A percentile compares a stretch with the other conserved stretches of the same genome.
Evolutionary conservation across 345 rosid species (phyloP).

Genomic region (Euclidium syriacum): DNA sequence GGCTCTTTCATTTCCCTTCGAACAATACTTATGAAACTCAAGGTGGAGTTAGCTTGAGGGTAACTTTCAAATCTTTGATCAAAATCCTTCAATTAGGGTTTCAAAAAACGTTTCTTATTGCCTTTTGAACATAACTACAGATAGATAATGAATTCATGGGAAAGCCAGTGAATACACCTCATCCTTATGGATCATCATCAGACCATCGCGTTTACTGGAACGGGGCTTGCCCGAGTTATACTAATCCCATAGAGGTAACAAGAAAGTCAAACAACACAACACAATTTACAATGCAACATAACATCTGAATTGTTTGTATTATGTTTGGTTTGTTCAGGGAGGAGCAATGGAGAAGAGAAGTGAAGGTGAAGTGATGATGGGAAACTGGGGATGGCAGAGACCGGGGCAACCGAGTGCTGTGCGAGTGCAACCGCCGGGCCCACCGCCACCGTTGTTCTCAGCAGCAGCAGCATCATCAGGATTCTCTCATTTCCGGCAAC

Average conservation of each 20-base stretch:
- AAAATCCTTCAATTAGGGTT: neutral
- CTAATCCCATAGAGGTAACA: conserved; percentile 22
- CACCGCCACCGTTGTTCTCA: conserved; percentile 21
- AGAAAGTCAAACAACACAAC: neutral
- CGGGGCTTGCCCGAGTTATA: conserved; percentile 25
- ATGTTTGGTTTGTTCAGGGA: conserved; percentile 8
- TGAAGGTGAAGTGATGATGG: conserved; percentile 25
- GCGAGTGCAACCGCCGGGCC: conserved; percentile 18
- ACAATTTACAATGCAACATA: neutral
- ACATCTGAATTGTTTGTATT: neutral
- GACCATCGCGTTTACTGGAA: conserved; percentile 28
- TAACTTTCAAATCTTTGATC: neutral
- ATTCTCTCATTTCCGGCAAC: conserved; percentile 37
- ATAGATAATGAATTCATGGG: conserved; percentile 24
- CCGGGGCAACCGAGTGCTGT: conserved; percentile 16
- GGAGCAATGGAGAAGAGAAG: conserved; percentile 23
- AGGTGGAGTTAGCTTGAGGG: conserved; percentile 25
- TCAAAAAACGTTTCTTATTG: neutral
- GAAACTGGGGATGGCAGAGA: conserved; percentile 36
- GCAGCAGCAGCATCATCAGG: conserved; percentile 40
- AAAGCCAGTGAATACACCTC: conserved; percentile 21
- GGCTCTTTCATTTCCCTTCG: conserved; percentile 21
- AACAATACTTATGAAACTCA: conserved; percentile 20
- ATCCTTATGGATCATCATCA: conserved; percentile 26
- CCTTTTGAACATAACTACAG: neutral